Conservation (phyloP, 1,284 basidiomycete genomes). For the Athelia sp. region DNA sequence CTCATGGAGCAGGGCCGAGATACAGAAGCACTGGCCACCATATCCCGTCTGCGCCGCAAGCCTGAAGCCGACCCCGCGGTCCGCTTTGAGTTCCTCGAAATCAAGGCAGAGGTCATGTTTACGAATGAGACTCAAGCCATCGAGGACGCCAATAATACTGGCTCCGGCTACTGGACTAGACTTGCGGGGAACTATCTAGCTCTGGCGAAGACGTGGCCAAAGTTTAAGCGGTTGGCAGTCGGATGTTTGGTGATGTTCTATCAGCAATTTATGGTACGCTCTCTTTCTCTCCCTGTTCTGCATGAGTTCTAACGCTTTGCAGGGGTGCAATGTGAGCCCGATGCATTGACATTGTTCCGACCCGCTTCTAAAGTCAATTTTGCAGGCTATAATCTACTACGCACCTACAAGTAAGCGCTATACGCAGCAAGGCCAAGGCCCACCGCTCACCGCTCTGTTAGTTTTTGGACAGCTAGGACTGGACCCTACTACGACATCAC, state of each 20-base stretch:
- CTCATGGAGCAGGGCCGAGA: slow-evolving; percentile 68
- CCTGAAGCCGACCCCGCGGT: slow-evolving; percentile 60
- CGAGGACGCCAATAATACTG: slow-evolving; percentile 18
- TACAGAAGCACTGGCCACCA: slow-evolving; percentile 64
- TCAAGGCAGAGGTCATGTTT: slow-evolving; percentile 59
- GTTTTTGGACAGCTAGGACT: slow-evolving; percentile 60
- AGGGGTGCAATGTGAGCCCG: slow-evolving; percentile 23
- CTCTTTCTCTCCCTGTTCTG: neutral
- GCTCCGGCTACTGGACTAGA: neutral
- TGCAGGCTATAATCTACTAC: slow-evolving; percentile 19
- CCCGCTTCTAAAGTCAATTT: neutral
- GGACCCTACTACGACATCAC: slow-evolving; percentile 51
- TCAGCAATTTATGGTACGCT: slow-evolving; percentile 22
- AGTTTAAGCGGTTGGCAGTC: slow-evolving; percentile 25
- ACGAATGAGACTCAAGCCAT: slow-evolving; percentile 15
- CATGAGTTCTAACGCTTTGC: slow-evolving; percentile 2
- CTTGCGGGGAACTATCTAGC: slow-evolving; percentile 19
- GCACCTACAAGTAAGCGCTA: slow-evolving; percentile 24
- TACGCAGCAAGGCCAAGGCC: neutral
- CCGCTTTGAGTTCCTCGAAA: slow-evolving; percentile 77
- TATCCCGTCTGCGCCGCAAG: slow-evolving; percentile 56
- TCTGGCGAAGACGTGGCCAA: slow-evolving; percentile 24
- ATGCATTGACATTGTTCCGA: neutral
- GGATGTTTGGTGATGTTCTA: slow-evolving; percentile 28
- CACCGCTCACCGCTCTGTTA: slow-evolving; percentile 4